Conservation (phyloP, 176 grass and related monocot species). For the Elaeis guineensis region DNA sequence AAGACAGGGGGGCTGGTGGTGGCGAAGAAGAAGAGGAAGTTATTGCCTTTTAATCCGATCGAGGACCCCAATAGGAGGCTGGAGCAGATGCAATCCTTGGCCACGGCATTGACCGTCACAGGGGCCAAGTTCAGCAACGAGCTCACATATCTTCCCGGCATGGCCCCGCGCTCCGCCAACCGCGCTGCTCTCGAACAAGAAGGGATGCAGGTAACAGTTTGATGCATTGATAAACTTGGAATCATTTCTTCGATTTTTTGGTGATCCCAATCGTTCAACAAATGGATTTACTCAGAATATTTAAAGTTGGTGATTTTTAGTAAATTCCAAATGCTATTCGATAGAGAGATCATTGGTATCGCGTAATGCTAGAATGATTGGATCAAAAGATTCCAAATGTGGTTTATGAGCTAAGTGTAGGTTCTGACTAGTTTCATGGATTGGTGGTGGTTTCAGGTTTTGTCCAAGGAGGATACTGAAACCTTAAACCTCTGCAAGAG, state of each 20-base stretch:
- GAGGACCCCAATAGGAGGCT: constrained; percentile 48
- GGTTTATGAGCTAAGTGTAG: too few relatives aligned
- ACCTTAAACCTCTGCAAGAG: constrained; percentile 54
- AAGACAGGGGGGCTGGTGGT: constrained; percentile 23
- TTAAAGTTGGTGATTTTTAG: too few relatives aligned
- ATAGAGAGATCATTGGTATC: too few relatives aligned
- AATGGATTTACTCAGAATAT: too few relatives aligned
- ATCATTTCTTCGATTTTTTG: too few relatives aligned
- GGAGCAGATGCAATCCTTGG: constrained; percentile 78
- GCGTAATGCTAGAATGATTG: too few relatives aligned
- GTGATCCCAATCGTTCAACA: too few relatives aligned
- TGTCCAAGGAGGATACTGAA: constrained; percentile 60
- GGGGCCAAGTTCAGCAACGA: constrained; percentile 80
- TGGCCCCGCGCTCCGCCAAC: constrained; percentile 68
- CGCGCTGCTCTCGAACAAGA: constrained; percentile 50
- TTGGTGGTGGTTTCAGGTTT: constrained; percentile 30
- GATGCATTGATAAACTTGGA: too few relatives aligned
- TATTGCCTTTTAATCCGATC: constrained; percentile 46
- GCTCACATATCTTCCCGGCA: constrained; percentile 52
- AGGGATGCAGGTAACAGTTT: constrained; percentile 54
- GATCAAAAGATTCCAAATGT: too few relatives aligned
- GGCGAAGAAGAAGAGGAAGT: constrained; percentile 41
- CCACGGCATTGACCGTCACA: constrained; percentile 83
- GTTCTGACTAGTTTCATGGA: too few relatives aligned
- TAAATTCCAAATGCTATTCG: too few relatives aligned